A percentile compares a stretch with the other conserved stretches of the same genome.
Evolutionary conservation across 768 basidiomycete species (phyloP).

Genomic region (Auricularia cornea): DNA sequence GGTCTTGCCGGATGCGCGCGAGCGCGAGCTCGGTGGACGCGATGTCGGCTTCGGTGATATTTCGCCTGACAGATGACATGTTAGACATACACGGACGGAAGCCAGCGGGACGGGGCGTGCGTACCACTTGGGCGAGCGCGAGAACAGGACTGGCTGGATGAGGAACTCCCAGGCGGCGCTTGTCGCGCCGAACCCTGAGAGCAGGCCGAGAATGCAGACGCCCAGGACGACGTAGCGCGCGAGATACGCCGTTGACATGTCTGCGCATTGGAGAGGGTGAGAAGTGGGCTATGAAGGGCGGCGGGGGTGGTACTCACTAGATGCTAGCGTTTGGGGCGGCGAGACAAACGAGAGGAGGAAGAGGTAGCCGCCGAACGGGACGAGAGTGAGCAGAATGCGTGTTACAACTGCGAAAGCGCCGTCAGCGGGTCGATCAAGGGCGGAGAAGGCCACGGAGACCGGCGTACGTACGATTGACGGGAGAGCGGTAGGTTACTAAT

Average conservation of each 20-base stretch:
- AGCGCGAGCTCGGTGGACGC: conserved; percentile 11
- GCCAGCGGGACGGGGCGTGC: no score
- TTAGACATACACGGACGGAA: no score
- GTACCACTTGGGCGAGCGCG: conserved; percentile 17
- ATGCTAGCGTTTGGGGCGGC: conserved; percentile 36
- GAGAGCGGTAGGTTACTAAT: conserved; percentile 16
- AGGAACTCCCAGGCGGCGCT: conserved; percentile 57
- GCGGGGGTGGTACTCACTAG: background rate
- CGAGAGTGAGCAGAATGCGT: conserved; percentile 31
- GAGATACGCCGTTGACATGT: conserved; percentile 40
- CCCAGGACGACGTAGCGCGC: conserved; percentile 68
- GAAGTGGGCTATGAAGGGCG: background rate
- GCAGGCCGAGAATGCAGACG: conserved; percentile 65
- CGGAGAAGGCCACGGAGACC: background rate
- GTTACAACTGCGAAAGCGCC: background rate
- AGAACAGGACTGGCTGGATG: conserved; percentile 26
- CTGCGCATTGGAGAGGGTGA: conserved; percentile 17
- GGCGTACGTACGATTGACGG: background rate
- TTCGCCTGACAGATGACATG: background rate
- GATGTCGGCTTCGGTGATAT: conserved; percentile 12
- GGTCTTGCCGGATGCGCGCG: conserved; percentile 12
- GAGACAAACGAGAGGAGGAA: conserved; percentile 59
- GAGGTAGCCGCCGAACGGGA: conserved; percentile 49
- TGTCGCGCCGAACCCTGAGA: conserved; percentile 74
- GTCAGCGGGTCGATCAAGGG: background rate